Evolutionary conservation across 2,329 filamentous ascomycete species (phyloP).

Genomic region (Botrytis galanthina): DNA sequence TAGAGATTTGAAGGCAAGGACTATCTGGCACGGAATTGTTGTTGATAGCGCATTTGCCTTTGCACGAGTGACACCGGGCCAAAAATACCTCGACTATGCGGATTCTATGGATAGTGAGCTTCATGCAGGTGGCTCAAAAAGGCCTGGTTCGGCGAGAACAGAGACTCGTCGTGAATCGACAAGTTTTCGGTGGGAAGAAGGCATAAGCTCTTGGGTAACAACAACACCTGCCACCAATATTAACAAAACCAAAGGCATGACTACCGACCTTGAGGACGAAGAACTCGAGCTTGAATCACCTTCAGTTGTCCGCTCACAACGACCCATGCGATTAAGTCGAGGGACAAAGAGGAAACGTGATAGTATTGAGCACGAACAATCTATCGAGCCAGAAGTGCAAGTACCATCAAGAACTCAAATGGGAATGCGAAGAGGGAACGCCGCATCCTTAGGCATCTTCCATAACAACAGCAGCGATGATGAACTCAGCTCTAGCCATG

Average conservation of each 20-base stretch:
- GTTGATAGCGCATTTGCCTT: conserved; percentile 39
- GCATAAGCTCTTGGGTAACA: conserved; percentile 56
- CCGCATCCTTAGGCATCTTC: background rate
- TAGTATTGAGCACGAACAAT: background rate
- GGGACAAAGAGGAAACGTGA: background rate
- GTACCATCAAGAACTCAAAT: conserved; percentile 20
- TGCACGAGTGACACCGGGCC: conserved; percentile 34
- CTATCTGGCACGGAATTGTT: conserved; percentile 33
- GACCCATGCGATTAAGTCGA: background rate
- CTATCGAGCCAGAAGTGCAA: background rate
- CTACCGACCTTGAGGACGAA: background rate
- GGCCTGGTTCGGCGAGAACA: conserved; percentile 6
- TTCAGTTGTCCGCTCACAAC: conserved; percentile 11
- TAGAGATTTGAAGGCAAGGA: conserved; percentile 10
- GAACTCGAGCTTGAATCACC: conserved; percentile 29
- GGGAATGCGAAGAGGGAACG: background rate
- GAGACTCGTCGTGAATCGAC: conserved; percentile 21
- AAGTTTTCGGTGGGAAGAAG: conserved; percentile 53
- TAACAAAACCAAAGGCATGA: conserved; percentile 15
- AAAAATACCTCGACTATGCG: conserved; percentile 37
- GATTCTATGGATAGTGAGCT: conserved; percentile 27
- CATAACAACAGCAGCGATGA: conserved; percentile 36
- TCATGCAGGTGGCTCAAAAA: background rate
- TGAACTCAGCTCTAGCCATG: conserved; percentile 32
- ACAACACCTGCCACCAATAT: conserved; percentile 43